A percentile compares a stretch with the other conserved stretches of the same genome.
phyloP scores from a whole-genome alignment of 257 asterid genomes.

The Paraleonurus japonicus region DNA sequence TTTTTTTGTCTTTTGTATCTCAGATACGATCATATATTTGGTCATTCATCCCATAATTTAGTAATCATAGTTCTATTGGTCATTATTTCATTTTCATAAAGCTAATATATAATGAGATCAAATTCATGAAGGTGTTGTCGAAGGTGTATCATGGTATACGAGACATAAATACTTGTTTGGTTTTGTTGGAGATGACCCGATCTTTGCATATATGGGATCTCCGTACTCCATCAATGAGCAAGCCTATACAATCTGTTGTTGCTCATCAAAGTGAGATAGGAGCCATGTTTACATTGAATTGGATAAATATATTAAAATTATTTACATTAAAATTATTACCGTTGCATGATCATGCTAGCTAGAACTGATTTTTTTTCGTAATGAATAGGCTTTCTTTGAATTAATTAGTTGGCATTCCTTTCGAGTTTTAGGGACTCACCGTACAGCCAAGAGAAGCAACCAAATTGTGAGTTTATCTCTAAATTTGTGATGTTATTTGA shows the following conservation, averaged over 20 bases:
- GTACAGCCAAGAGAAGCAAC: constrained; percentile 32
- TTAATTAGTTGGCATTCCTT: not conserved
- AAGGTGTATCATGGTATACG: constrained; percentile 96
- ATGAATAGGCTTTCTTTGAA: not conserved
- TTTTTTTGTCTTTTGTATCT: too few species aligned
- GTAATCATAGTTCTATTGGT: not conserved
- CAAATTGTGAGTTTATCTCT: constrained; percentile 41
- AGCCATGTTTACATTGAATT: constrained; percentile 16
- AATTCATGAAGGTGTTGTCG: constrained; percentile 95
- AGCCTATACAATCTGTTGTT: constrained; percentile 86
- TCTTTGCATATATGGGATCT: constrained; percentile 84
- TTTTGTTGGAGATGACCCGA: constrained; percentile 93
- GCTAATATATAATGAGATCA: constrained; percentile 26
- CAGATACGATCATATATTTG: too few species aligned
- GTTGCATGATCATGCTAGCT: constrained; percentile 8
- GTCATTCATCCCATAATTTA: not conserved
- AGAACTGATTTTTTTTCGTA: not conserved
- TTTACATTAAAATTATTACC: not conserved
- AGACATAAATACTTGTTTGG: constrained; percentile 96
- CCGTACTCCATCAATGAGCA: constrained; percentile 61
- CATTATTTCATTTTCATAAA: constrained; percentile 11
- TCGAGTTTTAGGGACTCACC: not conserved
- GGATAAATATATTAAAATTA: constrained; percentile 8
- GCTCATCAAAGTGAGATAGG: constrained; percentile 95
- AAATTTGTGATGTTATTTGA: not conserved